These are phyloP conservation scores for Aspergillus affinis DNA, from an alignment of 495 filamentous ascomycete species.

Conservation along the genomic window DNA sequence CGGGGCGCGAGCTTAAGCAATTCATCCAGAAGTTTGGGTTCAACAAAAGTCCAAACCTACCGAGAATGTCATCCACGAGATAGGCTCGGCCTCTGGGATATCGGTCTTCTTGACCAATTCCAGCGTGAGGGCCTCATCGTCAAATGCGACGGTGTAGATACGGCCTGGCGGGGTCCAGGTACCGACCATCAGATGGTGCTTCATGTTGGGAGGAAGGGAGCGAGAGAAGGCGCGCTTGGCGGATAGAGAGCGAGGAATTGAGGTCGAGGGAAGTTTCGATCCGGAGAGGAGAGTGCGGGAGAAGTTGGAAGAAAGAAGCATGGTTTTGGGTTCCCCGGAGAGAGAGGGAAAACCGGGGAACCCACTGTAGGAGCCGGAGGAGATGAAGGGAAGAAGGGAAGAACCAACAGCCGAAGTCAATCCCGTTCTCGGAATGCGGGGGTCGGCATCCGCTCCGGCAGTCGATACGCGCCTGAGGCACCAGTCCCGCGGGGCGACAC, in stretches of 20 bases:
- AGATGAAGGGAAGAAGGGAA: not conserved
- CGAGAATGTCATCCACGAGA: slow-evolving; percentile 89
- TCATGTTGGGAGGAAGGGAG: slow-evolving; percentile 46
- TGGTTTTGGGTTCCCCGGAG: not conserved
- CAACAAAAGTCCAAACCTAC: slow-evolving; percentile 52
- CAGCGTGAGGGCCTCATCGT: slow-evolving; percentile 70
- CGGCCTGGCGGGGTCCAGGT: slow-evolving; percentile 83
- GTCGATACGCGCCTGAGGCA: not conserved
- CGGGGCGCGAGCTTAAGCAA: not conserved
- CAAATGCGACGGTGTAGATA: slow-evolving; percentile 81
- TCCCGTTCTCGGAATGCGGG: not conserved
- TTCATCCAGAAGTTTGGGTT: not conserved
- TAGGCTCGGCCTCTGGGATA: slow-evolving; percentile 77
- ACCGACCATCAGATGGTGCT: slow-evolving; percentile 80
- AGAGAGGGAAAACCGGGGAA: not conserved
- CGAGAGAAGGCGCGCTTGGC: slow-evolving; percentile 6
- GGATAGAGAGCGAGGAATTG: slow-evolving; percentile 2
- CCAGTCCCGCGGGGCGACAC: too few species aligned
- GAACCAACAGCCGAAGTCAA: not conserved
- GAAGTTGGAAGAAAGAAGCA: not conserved
- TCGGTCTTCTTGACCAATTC: slow-evolving; percentile 73
- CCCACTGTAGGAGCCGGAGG: too few species aligned
- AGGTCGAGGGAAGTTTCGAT: slow-evolving; percentile 7
- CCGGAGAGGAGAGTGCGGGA: not conserved
- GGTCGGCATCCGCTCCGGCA: slow-evolving; percentile 3